Evolutionary conservation across 495 filamentous ascomycete genomes (phyloP).

Genomic region (Hamigera avellanea): DNA sequence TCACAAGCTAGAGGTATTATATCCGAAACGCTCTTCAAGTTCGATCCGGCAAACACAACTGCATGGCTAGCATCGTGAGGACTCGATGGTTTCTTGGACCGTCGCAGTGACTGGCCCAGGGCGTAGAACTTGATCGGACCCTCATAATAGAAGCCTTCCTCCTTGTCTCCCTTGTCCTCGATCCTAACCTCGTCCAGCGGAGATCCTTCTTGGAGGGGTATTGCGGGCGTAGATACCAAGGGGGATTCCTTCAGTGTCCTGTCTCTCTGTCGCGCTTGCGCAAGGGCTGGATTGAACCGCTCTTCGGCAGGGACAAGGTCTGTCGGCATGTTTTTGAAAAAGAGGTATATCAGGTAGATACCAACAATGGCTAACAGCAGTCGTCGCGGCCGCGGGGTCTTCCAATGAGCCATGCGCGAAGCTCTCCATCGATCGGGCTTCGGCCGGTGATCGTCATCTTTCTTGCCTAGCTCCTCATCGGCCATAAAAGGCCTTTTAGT

Average conservation of each 20-base stretch:
- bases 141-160: conserved; percentile 34
- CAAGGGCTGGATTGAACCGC: conserved; percentile 16
- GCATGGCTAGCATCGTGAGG: conserved; percentile 22
- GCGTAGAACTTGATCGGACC: conserved; percentile 45
- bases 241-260: not conserved
- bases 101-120: conserved; percentile 37
- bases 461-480: conserved; percentile 62
- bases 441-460: conserved; percentile 50
- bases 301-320: conserved; percentile 22
- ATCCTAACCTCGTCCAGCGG: conserved; percentile 12
- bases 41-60: conserved; percentile 40
- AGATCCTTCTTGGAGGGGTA: conserved; percentile 5
- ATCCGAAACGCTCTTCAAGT: conserved; percentile 36
- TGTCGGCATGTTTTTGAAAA: conserved; percentile 44
- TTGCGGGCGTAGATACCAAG: conserved; percentile 3
- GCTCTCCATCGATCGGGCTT: conserved; percentile 10
- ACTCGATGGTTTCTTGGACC: conserved; percentile 17
- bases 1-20: conserved; percentile 43
- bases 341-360: conserved; percentile 35
- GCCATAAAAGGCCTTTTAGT: conserved; percentile 33
- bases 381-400: conserved; percentile 30
- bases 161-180: conserved; percentile 7
- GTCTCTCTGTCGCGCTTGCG: conserved; percentile 13
- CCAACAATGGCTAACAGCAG: conserved; percentile 28
- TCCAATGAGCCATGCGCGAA: conserved; percentile 18